phyloP scores from a whole-genome alignment of 176 grass and related monocot genomes.

The Panicum miliaceum region DNA sequence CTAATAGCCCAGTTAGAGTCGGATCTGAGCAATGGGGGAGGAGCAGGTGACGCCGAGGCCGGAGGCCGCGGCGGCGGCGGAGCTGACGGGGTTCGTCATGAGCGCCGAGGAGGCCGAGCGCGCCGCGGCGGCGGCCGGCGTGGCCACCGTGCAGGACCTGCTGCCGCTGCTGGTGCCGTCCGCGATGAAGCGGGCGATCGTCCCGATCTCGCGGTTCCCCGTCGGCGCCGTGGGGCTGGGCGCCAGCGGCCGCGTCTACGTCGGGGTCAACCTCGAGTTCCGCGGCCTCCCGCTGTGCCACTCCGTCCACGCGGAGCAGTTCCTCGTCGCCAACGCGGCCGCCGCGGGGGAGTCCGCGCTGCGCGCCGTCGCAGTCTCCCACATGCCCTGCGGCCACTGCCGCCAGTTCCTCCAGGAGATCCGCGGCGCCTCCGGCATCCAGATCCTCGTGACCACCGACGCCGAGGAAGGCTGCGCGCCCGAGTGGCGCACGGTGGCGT shows the following conservation, averaged over 20 bases:
- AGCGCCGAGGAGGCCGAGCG: constrained; percentile 62
- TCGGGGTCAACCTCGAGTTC: constrained; percentile 94
- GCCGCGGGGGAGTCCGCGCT: constrained; percentile 73
- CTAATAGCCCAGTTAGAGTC: constrained; percentile 2
- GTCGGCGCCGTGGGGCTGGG: constrained; percentile 92
- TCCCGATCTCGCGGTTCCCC: constrained; percentile 71
- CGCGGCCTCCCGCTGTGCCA: constrained; percentile 64
- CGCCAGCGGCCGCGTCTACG: constrained; percentile 74
- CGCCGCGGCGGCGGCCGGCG: constrained; percentile 52
- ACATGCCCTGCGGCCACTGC: constrained; percentile 96
- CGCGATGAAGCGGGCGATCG: constrained; percentile 57
- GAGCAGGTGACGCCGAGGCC: constrained; percentile 42
- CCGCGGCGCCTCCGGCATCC: constrained; percentile 71
- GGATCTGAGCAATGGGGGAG: constrained; percentile 68
- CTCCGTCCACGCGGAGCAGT: constrained; percentile 88
- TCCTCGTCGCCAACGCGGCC: constrained; percentile 78
- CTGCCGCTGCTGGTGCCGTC: constrained; percentile 74
- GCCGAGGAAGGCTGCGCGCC: constrained; percentile 43
- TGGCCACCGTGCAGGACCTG: constrained; percentile 70
- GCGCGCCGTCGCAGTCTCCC: constrained; percentile 82
- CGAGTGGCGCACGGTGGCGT: constrained; percentile 70
- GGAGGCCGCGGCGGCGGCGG: constrained; percentile 27
- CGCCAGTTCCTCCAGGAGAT: constrained; percentile 97
- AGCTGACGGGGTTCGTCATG: constrained; percentile 79
- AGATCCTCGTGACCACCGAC: constrained; percentile 82